phyloP scores from a whole-genome alignment of 805 yeast species.

The Spathaspora sp. region DNA sequence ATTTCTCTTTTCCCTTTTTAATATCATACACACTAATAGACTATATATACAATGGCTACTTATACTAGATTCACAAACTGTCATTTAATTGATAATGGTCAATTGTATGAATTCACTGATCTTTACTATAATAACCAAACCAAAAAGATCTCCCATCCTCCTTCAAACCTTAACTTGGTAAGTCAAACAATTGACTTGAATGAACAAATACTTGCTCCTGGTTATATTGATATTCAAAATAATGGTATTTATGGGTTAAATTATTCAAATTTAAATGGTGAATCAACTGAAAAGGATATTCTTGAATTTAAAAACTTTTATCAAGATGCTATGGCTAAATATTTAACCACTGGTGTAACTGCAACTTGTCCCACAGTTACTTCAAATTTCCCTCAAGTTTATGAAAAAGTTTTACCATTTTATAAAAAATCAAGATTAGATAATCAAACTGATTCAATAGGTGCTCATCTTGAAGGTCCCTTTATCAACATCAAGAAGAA shows the following conservation, averaged over 20 bases:
- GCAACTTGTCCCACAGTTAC: constrained; percentile 56
- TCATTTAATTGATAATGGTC: constrained; percentile 41
- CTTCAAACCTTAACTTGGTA: constrained; percentile 11
- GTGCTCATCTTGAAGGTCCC: constrained; percentile 63
- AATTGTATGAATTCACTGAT: constrained; percentile 29
- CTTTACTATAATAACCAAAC: constrained; percentile 40
- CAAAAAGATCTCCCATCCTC: constrained; percentile 38
- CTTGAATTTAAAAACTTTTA: constrained; percentile 31
- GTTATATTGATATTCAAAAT: constrained; percentile 54
- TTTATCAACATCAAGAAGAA: constrained; percentile 46
- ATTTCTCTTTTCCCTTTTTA: background rate
- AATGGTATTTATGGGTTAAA: constrained; percentile 58
- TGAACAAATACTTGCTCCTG: constrained; percentile 51
- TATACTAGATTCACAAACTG: constrained; percentile 39
- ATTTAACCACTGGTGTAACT: constrained; percentile 51
- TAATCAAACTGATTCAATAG: constrained; percentile 42
- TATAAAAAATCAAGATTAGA: constrained; percentile 30
- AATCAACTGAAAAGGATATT: constrained; percentile 28
- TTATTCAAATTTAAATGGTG: constrained; percentile 36
- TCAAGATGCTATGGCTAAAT: constrained; percentile 42
- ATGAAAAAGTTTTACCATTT: constrained; percentile 43
- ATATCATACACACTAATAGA: background rate
- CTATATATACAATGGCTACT: constrained; percentile 1
- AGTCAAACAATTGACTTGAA: constrained; percentile 37
- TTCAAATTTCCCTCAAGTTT: constrained; percentile 47